phyloP scores from a whole-genome alignment of 257 asterid genomes.

The Ajuga chamaepitys region DNA sequence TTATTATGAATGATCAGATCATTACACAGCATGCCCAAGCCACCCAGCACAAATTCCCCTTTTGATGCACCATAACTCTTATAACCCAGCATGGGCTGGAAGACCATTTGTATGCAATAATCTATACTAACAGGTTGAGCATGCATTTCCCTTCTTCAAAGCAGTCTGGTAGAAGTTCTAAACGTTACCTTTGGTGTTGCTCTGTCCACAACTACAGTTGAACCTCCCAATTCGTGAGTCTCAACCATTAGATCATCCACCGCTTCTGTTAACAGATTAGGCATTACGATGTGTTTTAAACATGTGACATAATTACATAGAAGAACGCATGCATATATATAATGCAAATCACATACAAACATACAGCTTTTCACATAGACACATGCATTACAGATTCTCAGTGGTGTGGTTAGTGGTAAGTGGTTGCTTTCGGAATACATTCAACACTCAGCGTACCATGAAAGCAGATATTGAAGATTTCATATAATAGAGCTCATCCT shows the following conservation, averaged over 20 bases:
- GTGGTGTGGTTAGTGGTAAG: not conserved
- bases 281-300: constrained; percentile 1
- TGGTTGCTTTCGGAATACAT: not conserved
- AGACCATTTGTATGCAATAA: not conserved
- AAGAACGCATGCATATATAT: not conserved
- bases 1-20: not conserved
- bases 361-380: not conserved
- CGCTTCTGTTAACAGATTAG: constrained; percentile 53
- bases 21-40: not conserved
- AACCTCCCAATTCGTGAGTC: constrained; percentile 90
- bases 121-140: not conserved
- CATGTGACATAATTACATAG: not conserved
- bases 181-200: constrained; percentile 87
- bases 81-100: not conserved
- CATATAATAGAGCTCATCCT: constrained; percentile 1
- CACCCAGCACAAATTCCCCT: not conserved
- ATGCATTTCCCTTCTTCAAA: not conserved
- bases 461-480: not conserved
- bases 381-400: not conserved
- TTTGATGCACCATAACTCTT: not conserved
- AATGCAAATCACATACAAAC: constrained; percentile 3
- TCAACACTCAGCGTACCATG: not conserved
- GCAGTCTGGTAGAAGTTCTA: not conserved
- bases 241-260: constrained; percentile 96
- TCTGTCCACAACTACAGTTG: constrained; percentile 88